Conservation (phyloP, 495 filamentous ascomycete genomes). For the Annulohypoxylon stygium region DNA sequence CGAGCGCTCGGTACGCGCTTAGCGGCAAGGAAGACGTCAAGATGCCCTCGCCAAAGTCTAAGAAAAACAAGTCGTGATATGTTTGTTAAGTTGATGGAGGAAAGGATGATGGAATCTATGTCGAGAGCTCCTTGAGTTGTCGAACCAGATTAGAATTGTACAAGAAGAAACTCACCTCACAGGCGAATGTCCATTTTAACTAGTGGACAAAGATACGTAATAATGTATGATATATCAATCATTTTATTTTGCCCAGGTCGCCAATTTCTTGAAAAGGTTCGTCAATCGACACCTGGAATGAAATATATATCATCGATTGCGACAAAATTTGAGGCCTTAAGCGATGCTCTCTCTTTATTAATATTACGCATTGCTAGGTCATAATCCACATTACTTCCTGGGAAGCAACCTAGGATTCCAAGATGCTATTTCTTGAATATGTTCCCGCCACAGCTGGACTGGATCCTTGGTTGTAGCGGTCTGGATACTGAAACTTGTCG, state of each 20-base stretch:
- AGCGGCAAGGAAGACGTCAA: constrained; percentile 26
- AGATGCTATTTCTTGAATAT: constrained; percentile 46
- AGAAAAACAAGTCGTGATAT: neutral
- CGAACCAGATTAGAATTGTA: neutral
- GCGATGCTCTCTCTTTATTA: too few relatives aligned
- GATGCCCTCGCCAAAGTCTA: constrained; percentile 18
- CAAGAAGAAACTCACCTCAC: constrained; percentile 16
- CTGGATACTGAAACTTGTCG: neutral
- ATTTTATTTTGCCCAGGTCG: neutral
- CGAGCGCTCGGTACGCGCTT: constrained; percentile 34
- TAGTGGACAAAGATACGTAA: neutral
- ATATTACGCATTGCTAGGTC: neutral
- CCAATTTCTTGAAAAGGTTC: too few relatives aligned
- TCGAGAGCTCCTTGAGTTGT: neutral
- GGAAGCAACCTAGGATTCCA: constrained; percentile 40
- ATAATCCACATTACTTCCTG: neutral
- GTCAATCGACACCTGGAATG: too few relatives aligned
- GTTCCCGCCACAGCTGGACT: constrained; percentile 47
- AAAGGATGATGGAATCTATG: neutral
- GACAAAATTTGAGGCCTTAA: too few relatives aligned
- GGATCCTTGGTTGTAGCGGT: constrained; percentile 31
- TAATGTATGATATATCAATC: neutral
- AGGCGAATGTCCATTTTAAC: neutral
- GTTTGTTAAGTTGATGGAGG: neutral
- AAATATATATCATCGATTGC: too few relatives aligned